These are phyloP conservation scores for Phytopythium boreale DNA, from an alignment of 352 stramenopile genomes.

Conservation along the genomic window DNA sequence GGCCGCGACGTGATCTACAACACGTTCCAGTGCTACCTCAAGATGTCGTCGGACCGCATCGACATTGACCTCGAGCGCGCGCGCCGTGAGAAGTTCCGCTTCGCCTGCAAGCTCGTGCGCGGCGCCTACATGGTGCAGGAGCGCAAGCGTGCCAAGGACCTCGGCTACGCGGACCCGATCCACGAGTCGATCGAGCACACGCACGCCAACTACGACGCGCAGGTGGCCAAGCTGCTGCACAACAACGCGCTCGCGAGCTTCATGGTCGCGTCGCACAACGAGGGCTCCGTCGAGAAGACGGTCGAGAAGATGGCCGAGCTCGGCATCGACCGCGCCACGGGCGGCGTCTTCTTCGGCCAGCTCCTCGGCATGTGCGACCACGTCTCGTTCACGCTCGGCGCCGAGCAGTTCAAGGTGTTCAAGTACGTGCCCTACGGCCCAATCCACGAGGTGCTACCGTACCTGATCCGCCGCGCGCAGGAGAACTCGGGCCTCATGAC, in stretches of 20 bases:
- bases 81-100: conserved; percentile 89
- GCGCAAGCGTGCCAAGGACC: conserved; percentile 84
- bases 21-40: conserved; percentile 99
- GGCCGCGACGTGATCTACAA: conserved; percentile 93
- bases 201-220: conserved; percentile 92
- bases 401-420: conserved; percentile 92
- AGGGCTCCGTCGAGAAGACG: conserved; percentile 92
- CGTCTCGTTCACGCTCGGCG: conserved; percentile 94
- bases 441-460: conserved; percentile 96
- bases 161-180: conserved; percentile 89
- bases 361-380: conserved; percentile 98
- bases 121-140: conserved; percentile 98
- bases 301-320: conserved; percentile 90
- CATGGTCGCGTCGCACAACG: conserved; percentile 98
- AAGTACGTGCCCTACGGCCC: conserved; percentile 98
- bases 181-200: conserved; percentile 93
- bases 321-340: conserved; percentile 67
- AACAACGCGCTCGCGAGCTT: conserved; percentile 89
- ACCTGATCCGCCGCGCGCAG: conserved; percentile 95
- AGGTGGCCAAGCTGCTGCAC: conserved; percentile 88
- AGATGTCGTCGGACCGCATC: conserved; percentile 88
- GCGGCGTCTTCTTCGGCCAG: conserved; percentile 95
- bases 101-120: conserved; percentile 97
- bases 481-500: conserved; percentile 95
- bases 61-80: conserved; percentile 91